Conservation (phyloP, 2,329 filamentous ascomycete species). For the Xylaria sp. region DNA sequence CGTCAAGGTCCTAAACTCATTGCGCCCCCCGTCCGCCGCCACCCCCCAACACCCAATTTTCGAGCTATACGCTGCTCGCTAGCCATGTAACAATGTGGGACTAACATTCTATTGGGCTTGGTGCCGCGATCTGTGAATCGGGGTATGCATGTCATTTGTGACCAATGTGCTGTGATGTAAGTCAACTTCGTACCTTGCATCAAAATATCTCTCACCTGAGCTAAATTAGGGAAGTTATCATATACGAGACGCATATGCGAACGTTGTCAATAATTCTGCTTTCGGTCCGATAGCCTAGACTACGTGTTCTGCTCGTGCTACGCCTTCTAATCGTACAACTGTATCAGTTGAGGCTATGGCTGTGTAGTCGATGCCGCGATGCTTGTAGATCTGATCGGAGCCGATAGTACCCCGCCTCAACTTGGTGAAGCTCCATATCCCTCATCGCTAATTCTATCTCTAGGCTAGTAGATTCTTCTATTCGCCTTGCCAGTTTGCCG, state of each 20-base stretch:
- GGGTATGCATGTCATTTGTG: slow-evolving; percentile 18
- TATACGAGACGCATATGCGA: not conserved
- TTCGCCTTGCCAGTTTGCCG: not conserved
- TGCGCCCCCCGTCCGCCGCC: slow-evolving; percentile 17
- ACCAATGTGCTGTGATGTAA: slow-evolving; percentile 1
- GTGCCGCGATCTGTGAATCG: not conserved
- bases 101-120: not conserved
- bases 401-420: not conserved
- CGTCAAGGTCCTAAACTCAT: slow-evolving; percentile 3
- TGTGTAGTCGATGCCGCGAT: not conserved
- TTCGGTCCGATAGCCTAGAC: slow-evolving; percentile 22
- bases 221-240: slow-evolving; percentile 20
- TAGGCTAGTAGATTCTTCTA: not conserved
- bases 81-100: not conserved
- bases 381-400: slow-evolving; percentile 4
- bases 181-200: slow-evolving; percentile 21
- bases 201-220: slow-evolving; percentile 2
- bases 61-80: not conserved
- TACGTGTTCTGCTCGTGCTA: too few relatives aligned
- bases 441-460: slow-evolving; percentile 4
- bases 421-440: slow-evolving; percentile 2
- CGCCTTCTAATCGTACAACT: slow-evolving; percentile 4
- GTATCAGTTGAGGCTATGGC: slow-evolving; percentile 7
- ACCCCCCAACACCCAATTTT: not conserved
- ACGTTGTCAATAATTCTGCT: not conserved